These are phyloP conservation scores for Fistulinella cinereoalba DNA, from an alignment of 1,284 basidiomycete species.

Conservation along the genomic window DNA sequence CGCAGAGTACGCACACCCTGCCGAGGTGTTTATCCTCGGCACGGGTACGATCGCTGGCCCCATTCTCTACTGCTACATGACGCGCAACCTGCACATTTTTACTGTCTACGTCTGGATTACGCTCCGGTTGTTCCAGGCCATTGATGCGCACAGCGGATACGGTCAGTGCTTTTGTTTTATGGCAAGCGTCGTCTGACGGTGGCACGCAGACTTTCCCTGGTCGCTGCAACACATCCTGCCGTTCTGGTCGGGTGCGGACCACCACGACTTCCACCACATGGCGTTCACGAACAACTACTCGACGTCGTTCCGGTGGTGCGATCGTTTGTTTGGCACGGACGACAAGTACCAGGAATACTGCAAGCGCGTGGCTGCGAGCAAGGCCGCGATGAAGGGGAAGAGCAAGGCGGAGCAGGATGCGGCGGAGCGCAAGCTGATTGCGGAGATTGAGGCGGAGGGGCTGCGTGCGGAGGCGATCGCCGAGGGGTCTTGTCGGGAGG, in stretches of 20 bases:
- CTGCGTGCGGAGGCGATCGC: slow-evolving; percentile 62
- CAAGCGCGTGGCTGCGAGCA: slow-evolving; percentile 51
- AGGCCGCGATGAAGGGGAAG: slow-evolving; percentile 53
- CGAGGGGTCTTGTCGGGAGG: slow-evolving; percentile 24
- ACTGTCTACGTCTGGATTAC: slow-evolving; percentile 95
- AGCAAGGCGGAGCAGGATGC: slow-evolving; percentile 50
- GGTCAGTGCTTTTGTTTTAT: slow-evolving; percentile 41
- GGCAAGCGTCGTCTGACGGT: slow-evolving; percentile 1
- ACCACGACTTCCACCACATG: slow-evolving; percentile 97
- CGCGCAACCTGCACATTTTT: slow-evolving; percentile 79
- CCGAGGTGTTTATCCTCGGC: slow-evolving; percentile 89
- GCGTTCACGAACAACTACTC: slow-evolving; percentile 88
- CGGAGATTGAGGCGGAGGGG: slow-evolving; percentile 70
- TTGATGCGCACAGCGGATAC: slow-evolving; percentile 97
- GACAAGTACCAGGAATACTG: slow-evolving; percentile 80
- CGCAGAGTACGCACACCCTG: slow-evolving; percentile 96
- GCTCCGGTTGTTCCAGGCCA: slow-evolving; percentile 93
- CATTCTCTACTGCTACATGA: slow-evolving; percentile 78
- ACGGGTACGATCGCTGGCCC: slow-evolving; percentile 88
- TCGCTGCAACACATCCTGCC: slow-evolving; percentile 93
- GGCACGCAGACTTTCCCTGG: slow-evolving; percentile 83
- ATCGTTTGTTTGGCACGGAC: slow-evolving; percentile 84
- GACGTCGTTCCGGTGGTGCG: slow-evolving; percentile 92
- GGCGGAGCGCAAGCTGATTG: slow-evolving; percentile 58
- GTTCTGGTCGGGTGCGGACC: slow-evolving; percentile 98